Evolutionary conservation across 176 grass and related monocot species (phyloP).

Genomic region (Carex scoparia): DNA sequence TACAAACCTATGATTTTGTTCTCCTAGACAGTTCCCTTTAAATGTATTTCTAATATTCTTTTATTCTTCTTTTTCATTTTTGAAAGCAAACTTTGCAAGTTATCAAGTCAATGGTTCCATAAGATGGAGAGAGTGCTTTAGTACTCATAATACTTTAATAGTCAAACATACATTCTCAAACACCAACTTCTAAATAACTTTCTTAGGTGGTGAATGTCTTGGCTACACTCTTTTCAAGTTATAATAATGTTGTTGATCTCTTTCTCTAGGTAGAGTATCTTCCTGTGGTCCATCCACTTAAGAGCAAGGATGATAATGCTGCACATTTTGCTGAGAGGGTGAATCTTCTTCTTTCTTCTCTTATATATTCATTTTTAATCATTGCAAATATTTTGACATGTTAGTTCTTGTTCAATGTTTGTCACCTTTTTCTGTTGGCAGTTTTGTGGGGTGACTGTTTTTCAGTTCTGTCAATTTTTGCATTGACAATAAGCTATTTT

Average conservation of each 20-base stretch:
- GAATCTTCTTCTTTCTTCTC: conserved; percentile 17
- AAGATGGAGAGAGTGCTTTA: background rate
- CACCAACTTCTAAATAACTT: background rate
- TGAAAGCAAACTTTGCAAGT: background rate
- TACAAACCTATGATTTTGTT: background rate
- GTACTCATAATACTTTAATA: background rate
- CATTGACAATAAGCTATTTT: background rate
- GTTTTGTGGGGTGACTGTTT: background rate
- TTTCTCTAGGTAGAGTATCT: conserved; percentile 79
- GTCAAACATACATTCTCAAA: background rate
- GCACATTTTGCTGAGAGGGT: conserved; percentile 76
- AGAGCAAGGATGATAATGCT: conserved; percentile 72
- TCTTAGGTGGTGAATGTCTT: background rate
- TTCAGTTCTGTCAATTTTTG: background rate
- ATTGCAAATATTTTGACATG: background rate
- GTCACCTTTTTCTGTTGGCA: background rate
- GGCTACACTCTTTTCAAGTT: background rate
- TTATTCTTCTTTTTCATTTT: background rate
- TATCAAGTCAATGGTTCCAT: background rate
- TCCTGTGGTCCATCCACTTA: conserved; percentile 70
- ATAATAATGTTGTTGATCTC: background rate
- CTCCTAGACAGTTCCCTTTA: background rate
- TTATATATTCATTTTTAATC: background rate
- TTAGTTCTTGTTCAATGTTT: conserved; percentile 1
- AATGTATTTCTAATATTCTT: background rate